Evolutionary conservation across 306 rosid species (phyloP).

Genomic region (Cucurbita ficifolia): DNA sequence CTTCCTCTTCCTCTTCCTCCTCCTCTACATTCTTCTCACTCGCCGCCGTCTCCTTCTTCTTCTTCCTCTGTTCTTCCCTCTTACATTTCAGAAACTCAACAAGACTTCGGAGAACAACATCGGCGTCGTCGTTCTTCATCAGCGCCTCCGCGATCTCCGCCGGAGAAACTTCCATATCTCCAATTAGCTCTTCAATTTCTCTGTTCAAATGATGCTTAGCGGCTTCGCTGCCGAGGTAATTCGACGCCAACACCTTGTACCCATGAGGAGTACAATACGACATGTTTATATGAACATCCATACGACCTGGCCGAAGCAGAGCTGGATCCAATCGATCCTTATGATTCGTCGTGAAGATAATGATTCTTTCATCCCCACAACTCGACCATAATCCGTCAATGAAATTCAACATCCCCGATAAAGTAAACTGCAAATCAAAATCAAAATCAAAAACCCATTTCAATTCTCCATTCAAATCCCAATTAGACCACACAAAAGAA

Average conservation of each 20-base stretch:
- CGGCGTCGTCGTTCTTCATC: slow-evolving; percentile 31
- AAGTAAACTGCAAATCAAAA: not conserved
- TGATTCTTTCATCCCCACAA: slow-evolving; percentile 44
- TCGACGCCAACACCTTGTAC: slow-evolving; percentile 21
- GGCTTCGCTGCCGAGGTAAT: slow-evolving; percentile 24
- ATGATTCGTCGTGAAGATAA: slow-evolving; percentile 48
- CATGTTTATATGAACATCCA: slow-evolving; percentile 53
- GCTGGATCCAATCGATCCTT: slow-evolving; percentile 36
- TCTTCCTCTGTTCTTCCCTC: not conserved
- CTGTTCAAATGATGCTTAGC: slow-evolving; percentile 1
- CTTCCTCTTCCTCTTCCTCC: not conserved
- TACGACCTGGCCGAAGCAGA: slow-evolving; percentile 40
- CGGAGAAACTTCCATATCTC: slow-evolving; percentile 22
- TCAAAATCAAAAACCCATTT: not conserved
- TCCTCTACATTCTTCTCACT: not conserved
- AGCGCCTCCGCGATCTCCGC: slow-evolving; percentile 42
- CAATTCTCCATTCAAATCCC: not conserved
- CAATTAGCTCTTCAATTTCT: slow-evolving; percentile 22
- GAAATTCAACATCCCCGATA: not conserved
- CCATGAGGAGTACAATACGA: slow-evolving; percentile 29
- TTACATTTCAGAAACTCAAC: slow-evolving; percentile 15
- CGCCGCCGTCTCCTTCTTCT: not conserved
- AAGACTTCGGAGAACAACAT: slow-evolving; percentile 15
- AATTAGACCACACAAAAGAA: not conserved
- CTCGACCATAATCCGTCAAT: slow-evolving; percentile 49